Evolutionary conservation across 2,329 filamentous ascomycete genomes (phyloP).

Genomic region (Ceratocystis albifundus): DNA sequence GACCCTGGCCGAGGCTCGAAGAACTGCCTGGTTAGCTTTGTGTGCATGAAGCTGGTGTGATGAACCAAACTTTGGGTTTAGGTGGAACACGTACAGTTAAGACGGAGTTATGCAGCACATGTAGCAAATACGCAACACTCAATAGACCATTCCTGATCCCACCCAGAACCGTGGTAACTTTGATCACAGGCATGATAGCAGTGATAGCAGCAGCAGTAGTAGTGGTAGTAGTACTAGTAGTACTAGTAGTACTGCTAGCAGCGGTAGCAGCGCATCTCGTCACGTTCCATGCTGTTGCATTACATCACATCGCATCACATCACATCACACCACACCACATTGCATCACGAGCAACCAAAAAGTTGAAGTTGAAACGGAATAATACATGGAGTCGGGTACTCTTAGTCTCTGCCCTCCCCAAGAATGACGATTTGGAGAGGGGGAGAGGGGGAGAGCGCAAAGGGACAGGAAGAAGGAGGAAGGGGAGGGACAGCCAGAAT

Average conservation of each 20-base stretch:
- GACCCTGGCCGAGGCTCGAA: no score
- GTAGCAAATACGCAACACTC: background rate
- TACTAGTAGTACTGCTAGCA: no score
- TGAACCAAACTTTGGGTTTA: background rate
- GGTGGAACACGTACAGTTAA: background rate
- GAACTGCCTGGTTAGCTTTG: background rate
- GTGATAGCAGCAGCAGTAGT: no score
- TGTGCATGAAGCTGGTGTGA: background rate
- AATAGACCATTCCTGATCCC: no score
- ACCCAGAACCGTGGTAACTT: no score
- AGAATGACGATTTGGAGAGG: background rate
- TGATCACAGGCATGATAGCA: no score
- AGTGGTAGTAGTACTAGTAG: no score
- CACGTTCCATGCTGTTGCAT: background rate
- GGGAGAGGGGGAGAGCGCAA: background rate
- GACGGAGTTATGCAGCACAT: background rate
- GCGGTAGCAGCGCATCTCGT: background rate
- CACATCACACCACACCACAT: constrained; percentile 6
- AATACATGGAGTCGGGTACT: background rate
- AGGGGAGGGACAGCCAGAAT: background rate
- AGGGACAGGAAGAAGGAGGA: background rate
- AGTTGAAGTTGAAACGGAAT: constrained; percentile 1
- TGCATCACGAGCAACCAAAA: background rate
- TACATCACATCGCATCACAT: background rate
- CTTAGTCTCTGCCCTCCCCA: background rate